Conservation (phyloP, 192 early-diverging fungal genomes). For the Phycomyces nitens region DNA sequence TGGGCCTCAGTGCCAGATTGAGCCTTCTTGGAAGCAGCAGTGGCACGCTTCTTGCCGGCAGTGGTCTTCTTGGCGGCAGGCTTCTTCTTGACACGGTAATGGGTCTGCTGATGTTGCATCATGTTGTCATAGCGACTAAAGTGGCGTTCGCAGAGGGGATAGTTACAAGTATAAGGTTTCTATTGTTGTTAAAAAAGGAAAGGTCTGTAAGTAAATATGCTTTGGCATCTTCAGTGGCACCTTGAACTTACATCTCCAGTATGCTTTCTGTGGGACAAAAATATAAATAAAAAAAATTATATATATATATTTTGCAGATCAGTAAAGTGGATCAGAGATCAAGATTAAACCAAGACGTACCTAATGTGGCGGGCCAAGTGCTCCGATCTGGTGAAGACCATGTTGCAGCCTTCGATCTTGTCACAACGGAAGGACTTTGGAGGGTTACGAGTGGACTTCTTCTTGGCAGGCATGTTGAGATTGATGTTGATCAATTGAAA, state of each 20-base stretch:
- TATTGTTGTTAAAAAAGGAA: conserved; percentile 27
- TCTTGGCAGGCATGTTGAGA: neutral
- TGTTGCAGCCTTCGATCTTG: conserved; percentile 19
- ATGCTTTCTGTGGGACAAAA: conserved; percentile 23
- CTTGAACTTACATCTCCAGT: conserved; percentile 21
- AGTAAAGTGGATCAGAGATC: too few species aligned
- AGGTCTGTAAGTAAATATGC: too few species aligned
- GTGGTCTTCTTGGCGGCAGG: too few species aligned
- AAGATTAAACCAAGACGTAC: too few species aligned
- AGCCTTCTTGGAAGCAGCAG: too few species aligned
- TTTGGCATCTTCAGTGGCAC: too few species aligned
- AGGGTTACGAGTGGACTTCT: neutral
- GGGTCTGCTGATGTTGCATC: conserved; percentile 68
- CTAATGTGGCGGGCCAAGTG: conserved; percentile 28
- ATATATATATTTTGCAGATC: neutral
- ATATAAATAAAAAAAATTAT: neutral
- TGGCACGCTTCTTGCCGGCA: too few species aligned
- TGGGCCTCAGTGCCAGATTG: too few species aligned
- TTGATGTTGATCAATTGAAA: neutral
- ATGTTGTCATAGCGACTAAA: conserved; percentile 74
- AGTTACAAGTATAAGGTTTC: conserved; percentile 62
- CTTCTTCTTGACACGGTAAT: conserved; percentile 15
- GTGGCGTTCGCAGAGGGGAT: conserved; percentile 50
- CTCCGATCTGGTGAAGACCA: conserved; percentile 28
- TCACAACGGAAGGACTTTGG: conserved; percentile 21